A percentile compares a stretch with the other conserved stretches of the same genome.
These are phyloP conservation scores for Trypanosoma scelopori DNA, from an alignment of 208 protist species.

Conservation along the genomic window DNA sequence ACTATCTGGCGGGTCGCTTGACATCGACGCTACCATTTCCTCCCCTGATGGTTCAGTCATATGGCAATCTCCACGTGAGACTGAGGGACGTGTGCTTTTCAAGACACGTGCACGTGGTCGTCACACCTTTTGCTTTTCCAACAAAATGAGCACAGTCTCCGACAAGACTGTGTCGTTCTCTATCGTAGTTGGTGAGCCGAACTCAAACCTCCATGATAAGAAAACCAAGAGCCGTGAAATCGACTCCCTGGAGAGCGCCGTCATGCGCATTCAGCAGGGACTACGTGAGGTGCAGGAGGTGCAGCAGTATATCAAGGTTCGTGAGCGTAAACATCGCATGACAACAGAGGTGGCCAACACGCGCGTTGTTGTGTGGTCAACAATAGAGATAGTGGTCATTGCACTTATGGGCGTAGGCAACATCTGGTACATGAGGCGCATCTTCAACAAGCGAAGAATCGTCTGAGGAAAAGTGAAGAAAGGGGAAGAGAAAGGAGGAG, in stretches of 20 bases:
- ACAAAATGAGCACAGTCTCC: slow-evolving; percentile 83
- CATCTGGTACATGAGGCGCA: slow-evolving; percentile 67
- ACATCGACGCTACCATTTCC: slow-evolving; percentile 66
- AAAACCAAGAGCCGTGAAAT: slow-evolving; percentile 2
- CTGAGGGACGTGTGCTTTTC: slow-evolving; percentile 80
- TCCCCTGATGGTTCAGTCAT: slow-evolving; percentile 54
- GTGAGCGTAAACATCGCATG: slow-evolving; percentile 74
- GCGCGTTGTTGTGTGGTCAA: slow-evolving; percentile 77
- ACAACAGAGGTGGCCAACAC: slow-evolving; percentile 84
- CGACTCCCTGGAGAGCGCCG: slow-evolving; percentile 60
- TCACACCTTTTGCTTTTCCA: slow-evolving; percentile 88
- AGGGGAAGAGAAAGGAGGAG: neutral
- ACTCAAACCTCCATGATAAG: neutral
- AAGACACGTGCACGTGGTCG: slow-evolving; percentile 56
- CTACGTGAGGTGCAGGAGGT: slow-evolving; percentile 74
- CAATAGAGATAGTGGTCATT: slow-evolving; percentile 70
- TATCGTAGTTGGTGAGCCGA: slow-evolving; percentile 41
- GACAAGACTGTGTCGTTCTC: slow-evolving; percentile 82
- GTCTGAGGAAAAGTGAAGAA: slow-evolving; percentile 29
- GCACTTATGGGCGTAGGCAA: slow-evolving; percentile 66
- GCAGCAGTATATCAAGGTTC: slow-evolving; percentile 63
- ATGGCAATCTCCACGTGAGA: slow-evolving; percentile 48
- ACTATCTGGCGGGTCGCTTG: slow-evolving; percentile 67
- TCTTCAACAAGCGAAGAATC: slow-evolving; percentile 77
- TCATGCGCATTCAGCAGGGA: slow-evolving; percentile 62